Percentiles rank a stretch among this genome's conserved stretches.
These are phyloP conservation scores for Lachancea kluyveri DNA, from an alignment of 805 yeast genomes.

Conservation along the genomic window DNA sequence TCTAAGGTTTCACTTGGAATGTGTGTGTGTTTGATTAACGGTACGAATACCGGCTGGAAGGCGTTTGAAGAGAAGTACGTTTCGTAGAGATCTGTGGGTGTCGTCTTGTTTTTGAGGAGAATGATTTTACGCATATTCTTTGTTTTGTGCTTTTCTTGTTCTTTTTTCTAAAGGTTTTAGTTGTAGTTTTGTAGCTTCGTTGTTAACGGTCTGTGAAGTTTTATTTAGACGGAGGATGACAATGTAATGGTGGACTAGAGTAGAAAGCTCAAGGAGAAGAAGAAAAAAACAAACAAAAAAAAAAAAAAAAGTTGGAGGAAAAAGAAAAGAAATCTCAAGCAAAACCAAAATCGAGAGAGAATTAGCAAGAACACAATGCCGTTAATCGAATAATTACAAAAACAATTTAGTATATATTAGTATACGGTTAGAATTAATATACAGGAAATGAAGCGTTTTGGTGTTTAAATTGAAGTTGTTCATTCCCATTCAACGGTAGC, in stretches of 20 bases:
- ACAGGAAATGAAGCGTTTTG: background rate
- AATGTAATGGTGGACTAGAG: background rate
- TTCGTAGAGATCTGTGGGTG: slow-evolving; percentile 63
- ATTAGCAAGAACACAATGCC: too few relatives aligned
- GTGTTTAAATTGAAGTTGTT: slow-evolving; percentile 6
- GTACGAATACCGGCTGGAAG: slow-evolving; percentile 52
- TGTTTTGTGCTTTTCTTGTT: background rate
- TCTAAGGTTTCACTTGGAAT: slow-evolving; percentile 38
- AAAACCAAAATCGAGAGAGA: too few relatives aligned
- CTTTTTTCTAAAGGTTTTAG: background rate
- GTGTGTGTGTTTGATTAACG: slow-evolving; percentile 63
- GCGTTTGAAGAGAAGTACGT: slow-evolving; percentile 33
- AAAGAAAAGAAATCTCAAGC: too few relatives aligned
- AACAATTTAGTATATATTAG: too few relatives aligned
- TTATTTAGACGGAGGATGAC: background rate
- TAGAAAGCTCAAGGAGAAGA: too few relatives aligned
- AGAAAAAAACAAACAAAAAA: too few relatives aligned
- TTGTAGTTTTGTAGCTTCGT: background rate
- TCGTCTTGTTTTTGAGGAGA: slow-evolving; percentile 66
- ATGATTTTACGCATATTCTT: slow-evolving; percentile 31
- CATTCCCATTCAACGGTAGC: slow-evolving; percentile 99
- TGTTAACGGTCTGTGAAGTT: background rate
- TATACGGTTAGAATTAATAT: background rate
- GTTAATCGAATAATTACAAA: too few relatives aligned
- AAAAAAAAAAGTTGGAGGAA: too few relatives aligned